A percentile compares a stretch with the other conserved stretches of the same genome.
Conservation (phyloP, 192 early-diverging fungal species). For the Mortierella alpina region DNA sequence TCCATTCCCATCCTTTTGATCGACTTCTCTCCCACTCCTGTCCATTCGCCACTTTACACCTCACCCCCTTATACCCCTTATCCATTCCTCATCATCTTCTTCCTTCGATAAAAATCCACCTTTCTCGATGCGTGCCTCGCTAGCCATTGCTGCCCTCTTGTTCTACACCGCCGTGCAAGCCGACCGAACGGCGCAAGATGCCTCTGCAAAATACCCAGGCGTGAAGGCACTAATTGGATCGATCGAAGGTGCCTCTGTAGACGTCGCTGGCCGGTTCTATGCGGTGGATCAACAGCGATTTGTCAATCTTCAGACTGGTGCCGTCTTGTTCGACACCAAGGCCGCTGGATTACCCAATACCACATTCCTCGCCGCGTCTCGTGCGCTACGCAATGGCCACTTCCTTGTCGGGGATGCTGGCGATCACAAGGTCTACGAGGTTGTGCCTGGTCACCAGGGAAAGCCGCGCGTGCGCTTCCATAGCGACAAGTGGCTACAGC, state of each 20-base stretch:
- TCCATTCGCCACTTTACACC: neutral
- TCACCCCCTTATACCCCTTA: slow-evolving; percentile 5
- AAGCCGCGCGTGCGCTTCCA: slow-evolving; percentile 24
- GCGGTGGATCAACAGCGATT: slow-evolving; percentile 22
- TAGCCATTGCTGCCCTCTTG: slow-evolving; percentile 18
- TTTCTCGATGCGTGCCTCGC: slow-evolving; percentile 2
- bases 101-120: slow-evolving; percentile 2
- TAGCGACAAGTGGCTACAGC: slow-evolving; percentile 17
- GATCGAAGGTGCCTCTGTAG: slow-evolving; percentile 22
- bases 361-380: slow-evolving; percentile 19
- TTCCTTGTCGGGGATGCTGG: slow-evolving; percentile 24
- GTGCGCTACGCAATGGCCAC: slow-evolving; percentile 11
- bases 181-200: slow-evolving; percentile 10
- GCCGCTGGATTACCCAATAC: slow-evolving; percentile 13
- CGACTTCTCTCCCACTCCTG: slow-evolving; percentile 4
- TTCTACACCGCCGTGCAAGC: slow-evolving; percentile 16
- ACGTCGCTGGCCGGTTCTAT: slow-evolving; percentile 22
- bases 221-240: slow-evolving; percentile 15
- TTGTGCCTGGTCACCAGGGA: slow-evolving; percentile 4
- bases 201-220: slow-evolving; percentile 13
- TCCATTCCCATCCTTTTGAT: slow-evolving; percentile 2
- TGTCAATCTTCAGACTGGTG: slow-evolving; percentile 13
- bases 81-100: neutral
- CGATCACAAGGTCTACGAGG: slow-evolving; percentile 17
- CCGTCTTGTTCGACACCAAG: slow-evolving; percentile 16